These are phyloP conservation scores for Astragalus glycyphyllos DNA, from an alignment of 306 rosid species.

Conservation along the genomic window DNA sequence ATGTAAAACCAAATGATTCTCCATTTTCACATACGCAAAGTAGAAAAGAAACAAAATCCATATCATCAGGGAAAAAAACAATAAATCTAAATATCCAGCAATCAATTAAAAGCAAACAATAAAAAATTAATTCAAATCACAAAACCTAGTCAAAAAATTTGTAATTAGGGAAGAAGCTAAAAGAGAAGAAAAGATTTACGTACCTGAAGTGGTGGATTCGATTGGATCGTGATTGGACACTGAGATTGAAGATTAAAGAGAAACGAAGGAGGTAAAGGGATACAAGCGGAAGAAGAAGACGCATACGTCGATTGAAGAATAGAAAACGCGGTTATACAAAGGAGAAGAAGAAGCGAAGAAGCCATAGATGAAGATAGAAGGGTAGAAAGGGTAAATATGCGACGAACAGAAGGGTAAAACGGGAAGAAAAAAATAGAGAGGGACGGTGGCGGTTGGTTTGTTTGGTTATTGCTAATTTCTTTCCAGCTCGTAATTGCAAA, in stretches of 20 bases:
- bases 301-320: slow-evolving; percentile 46
- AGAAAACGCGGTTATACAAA: slow-evolving; percentile 38
- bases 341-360: slow-evolving; percentile 41
- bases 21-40: slow-evolving; percentile 17
- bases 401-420: slow-evolving; percentile 40
- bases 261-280: slow-evolving; percentile 50
- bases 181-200: not conserved
- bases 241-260: slow-evolving; percentile 63
- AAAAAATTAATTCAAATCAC: slow-evolving; percentile 9
- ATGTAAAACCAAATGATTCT: not conserved
- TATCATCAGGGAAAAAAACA: too few relatives aligned
- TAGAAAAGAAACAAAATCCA: slow-evolving; percentile 8
- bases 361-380: slow-evolving; percentile 48
- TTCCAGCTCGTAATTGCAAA: slow-evolving; percentile 33
- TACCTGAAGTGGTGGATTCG: slow-evolving; percentile 73
- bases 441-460: slow-evolving; percentile 9
- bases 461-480: not conserved
- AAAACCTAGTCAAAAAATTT: not conserved
- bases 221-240: slow-evolving; percentile 59
- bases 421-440: slow-evolving; percentile 6
- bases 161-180: not conserved
- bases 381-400: slow-evolving; percentile 26
- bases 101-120: not conserved
- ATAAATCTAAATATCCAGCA: not conserved
- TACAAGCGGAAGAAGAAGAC: slow-evolving; percentile 49